Conservation (phyloP, 139 green algal genomes). For the Microglena sp. region DNA sequence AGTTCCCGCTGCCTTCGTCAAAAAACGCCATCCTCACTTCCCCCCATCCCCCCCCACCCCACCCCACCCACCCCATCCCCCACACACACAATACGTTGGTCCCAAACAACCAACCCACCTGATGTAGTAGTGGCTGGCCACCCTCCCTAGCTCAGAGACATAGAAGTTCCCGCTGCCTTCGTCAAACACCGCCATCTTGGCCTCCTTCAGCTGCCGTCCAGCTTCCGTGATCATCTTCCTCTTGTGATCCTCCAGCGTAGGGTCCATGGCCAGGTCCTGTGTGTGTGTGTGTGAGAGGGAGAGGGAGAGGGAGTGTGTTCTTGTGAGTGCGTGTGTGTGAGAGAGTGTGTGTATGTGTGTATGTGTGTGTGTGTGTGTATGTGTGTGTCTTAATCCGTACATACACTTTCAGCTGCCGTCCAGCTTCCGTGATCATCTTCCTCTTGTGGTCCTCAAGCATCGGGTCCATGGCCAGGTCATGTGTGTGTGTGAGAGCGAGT, state of each 20-base stretch:
- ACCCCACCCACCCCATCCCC: no score
- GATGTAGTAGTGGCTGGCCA: constrained; percentile 90
- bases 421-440: constrained; percentile 36
- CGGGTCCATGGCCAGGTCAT: not conserved
- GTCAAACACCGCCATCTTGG: constrained; percentile 89
- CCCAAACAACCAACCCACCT: no score
- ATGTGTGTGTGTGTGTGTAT: not conserved
- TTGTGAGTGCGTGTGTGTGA: no score
- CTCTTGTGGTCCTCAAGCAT: constrained; percentile 47
- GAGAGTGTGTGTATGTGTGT: no score
- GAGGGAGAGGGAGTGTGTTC: no score
- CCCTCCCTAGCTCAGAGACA: constrained; percentile 77
- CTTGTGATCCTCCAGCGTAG: constrained; percentile 46
- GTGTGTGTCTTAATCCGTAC: no score
- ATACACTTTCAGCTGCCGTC: constrained; percentile 19
- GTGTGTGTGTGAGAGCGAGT: not conserved
- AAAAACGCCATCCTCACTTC: constrained; percentile 91
- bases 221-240: constrained; percentile 37
- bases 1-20: constrained; percentile 68
- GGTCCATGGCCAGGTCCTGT: constrained; percentile 32
- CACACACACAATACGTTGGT: no score
- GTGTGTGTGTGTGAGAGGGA: not conserved
- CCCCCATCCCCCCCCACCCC: no score
- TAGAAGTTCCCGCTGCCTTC: constrained; percentile 45
- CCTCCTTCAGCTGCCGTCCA: constrained; percentile 21